Conservation (phyloP, 768 basidiomycete genomes). For the Daedalea quercina region DNA sequence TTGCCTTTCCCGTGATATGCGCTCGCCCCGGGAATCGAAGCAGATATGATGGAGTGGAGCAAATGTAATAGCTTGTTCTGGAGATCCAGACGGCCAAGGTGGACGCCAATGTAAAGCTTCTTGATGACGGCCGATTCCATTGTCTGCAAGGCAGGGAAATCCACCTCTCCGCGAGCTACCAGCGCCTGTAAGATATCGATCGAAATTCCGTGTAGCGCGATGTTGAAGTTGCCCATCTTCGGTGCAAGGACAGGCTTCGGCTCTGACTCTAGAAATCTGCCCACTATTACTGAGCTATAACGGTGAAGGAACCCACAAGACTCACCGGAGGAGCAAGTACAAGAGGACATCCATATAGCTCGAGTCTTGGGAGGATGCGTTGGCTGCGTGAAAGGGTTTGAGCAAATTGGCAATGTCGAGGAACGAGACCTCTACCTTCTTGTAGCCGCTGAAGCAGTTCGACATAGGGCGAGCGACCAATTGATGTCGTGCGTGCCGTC, state of each 20-base stretch:
- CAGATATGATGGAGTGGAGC: conserved; percentile 78
- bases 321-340: conserved; percentile 67
- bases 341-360: conserved; percentile 76
- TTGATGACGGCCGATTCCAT: conserved; percentile 68
- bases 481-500: conserved; percentile 53
- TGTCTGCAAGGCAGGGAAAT: conserved; percentile 46
- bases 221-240: conserved; percentile 57
- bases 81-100: conserved; percentile 64
- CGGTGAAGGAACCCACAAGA: not conserved
- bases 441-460: conserved; percentile 58
- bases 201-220: conserved; percentile 61
- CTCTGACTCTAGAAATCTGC: conserved; percentile 75
- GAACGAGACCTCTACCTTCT: conserved; percentile 34
- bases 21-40: conserved; percentile 38
- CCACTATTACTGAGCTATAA: not conserved
- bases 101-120: conserved; percentile 71
- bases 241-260: conserved; percentile 41
- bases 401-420: conserved; percentile 7
- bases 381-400: conserved; percentile 7
- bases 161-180: conserved; percentile 76
- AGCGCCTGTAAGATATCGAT: conserved; percentile 82
- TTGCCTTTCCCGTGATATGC: conserved; percentile 4
- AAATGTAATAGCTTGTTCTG: conserved; percentile 93
- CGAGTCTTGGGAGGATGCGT: conserved; percentile 30
- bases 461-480: conserved; percentile 60